phyloP scores from a whole-genome alignment of 768 basidiomycete species.

The Pleurotus eryngii region DNA sequence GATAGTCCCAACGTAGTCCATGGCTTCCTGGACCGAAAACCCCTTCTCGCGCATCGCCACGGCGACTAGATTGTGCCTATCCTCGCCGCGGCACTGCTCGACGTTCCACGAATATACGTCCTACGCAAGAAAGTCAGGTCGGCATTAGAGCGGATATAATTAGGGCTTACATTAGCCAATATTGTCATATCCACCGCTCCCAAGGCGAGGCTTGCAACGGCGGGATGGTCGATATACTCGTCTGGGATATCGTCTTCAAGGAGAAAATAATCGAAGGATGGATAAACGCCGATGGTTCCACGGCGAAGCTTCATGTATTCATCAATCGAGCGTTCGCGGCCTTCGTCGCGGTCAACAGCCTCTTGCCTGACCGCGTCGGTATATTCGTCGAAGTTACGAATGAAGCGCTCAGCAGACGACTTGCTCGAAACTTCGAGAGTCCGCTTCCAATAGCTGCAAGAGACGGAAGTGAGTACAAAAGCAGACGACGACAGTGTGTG shows the following conservation, averaged over 20 bases:
- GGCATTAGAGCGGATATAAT: background rate
- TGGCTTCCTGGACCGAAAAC: slow-evolving; percentile 34
- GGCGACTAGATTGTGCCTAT: slow-evolving; percentile 42
- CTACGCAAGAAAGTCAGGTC: background rate
- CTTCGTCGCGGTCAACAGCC: slow-evolving; percentile 33
- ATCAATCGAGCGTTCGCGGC: slow-evolving; percentile 31
- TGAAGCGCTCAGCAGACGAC: slow-evolving; percentile 28
- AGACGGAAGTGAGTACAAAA: background rate
- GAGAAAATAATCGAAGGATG: slow-evolving; percentile 34
- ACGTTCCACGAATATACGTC: slow-evolving; percentile 22
- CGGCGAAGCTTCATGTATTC: slow-evolving; percentile 39
- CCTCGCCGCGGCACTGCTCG: slow-evolving; percentile 28
- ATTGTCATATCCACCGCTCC: slow-evolving; percentile 31
- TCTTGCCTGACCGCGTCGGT: slow-evolving; percentile 36
- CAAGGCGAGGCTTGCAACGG: slow-evolving; percentile 26
- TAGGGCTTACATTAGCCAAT: slow-evolving; percentile 25
- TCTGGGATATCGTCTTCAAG: slow-evolving; percentile 36
- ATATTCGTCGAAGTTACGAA: slow-evolving; percentile 33
- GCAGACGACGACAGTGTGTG: background rate
- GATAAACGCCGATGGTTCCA: slow-evolving; percentile 35
- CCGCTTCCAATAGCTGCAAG: slow-evolving; percentile 31
- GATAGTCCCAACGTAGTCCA: slow-evolving; percentile 32
- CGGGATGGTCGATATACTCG: slow-evolving; percentile 37
- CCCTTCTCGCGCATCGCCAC: slow-evolving; percentile 45
- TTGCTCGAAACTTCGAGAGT: slow-evolving; percentile 20